Evolutionary conservation across 305 asterid species (phyloP).

Genomic region (Plantago coronopus): DNA sequence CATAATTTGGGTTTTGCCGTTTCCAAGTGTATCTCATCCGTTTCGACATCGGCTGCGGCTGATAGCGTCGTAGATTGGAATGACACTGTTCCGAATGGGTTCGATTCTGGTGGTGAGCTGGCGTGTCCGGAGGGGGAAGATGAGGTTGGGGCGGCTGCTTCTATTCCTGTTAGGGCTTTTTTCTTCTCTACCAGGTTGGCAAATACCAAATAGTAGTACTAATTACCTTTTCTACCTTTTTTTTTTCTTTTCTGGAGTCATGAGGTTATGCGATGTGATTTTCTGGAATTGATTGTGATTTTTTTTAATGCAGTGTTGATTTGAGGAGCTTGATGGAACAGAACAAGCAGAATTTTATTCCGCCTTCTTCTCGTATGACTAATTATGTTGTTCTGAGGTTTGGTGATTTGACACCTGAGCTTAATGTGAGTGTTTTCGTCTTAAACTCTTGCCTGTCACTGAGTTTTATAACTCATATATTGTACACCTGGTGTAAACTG

Average conservation of each 20-base stretch:
- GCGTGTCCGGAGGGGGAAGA: constrained; percentile 37
- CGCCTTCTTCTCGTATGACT: constrained; percentile 88
- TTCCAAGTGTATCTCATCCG: constrained; percentile 46
- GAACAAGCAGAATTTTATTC: constrained; percentile 65
- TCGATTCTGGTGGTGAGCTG: constrained; percentile 25
- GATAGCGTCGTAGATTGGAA: constrained; percentile 36
- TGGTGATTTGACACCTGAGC: constrained; percentile 51
- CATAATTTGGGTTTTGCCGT: constrained; percentile 26
- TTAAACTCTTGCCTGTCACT: no score
- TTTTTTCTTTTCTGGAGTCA: background rate
- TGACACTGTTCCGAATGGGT: constrained; percentile 38
- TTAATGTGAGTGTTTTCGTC: constrained; percentile 41
- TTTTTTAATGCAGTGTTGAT: constrained; percentile 67
- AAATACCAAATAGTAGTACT: no score
- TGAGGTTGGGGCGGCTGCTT: constrained; percentile 28
- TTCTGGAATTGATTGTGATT: constrained; percentile 7
- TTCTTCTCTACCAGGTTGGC: constrained; percentile 92
- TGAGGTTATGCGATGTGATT: background rate
- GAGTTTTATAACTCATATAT: no score
- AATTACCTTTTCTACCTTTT: background rate
- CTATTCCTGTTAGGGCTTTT: constrained; percentile 79
- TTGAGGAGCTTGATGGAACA: constrained; percentile 76
- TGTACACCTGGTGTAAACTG: no score
- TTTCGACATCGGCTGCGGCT: constrained; percentile 39
- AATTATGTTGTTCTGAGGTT: constrained; percentile 81